Conservation (phyloP, 306 rosid genomes). For the Acacia confusa region DNA sequence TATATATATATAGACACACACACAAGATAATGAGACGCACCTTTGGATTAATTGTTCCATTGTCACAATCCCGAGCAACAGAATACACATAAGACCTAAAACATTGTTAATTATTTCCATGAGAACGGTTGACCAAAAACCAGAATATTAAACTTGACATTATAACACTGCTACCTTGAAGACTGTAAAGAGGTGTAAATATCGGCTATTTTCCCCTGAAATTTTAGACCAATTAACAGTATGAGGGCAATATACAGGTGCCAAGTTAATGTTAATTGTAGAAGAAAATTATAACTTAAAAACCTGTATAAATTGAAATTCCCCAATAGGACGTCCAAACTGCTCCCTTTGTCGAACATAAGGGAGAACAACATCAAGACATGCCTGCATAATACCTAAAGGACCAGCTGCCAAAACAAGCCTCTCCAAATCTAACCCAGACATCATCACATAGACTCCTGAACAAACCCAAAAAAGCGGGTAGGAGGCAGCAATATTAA, state of each 20-base stretch:
- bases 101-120: conserved; percentile 28
- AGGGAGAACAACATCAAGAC: conserved; percentile 86
- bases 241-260: conserved; percentile 13
- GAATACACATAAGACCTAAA: conserved; percentile 91
- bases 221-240: conserved; percentile 31
- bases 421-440: conserved; percentile 93
- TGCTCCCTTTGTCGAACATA: conserved; percentile 93
- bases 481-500: background rate
- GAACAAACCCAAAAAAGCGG: conserved; percentile 28
- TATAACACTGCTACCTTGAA: conserved; percentile 61
- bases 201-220: conserved; percentile 90
- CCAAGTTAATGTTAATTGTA: background rate
- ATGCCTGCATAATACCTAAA: conserved; percentile 93
- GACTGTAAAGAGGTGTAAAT: conserved; percentile 92
- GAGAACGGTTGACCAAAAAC: background rate
- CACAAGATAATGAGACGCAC: conserved; percentile 39
- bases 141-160: conserved; percentile 12
- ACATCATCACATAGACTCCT: conserved; percentile 99
- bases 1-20: no score
- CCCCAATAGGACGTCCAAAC: conserved; percentile 95
- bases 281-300: conserved; percentile 31
- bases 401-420: conserved; percentile 93
- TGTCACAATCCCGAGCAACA: conserved; percentile 96
- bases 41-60: conserved; percentile 77
- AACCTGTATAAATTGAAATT: conserved; percentile 97